phyloP scores from a whole-genome alignment of 2,329 filamentous ascomycete genomes.

The Talaromyces sp. region DNA sequence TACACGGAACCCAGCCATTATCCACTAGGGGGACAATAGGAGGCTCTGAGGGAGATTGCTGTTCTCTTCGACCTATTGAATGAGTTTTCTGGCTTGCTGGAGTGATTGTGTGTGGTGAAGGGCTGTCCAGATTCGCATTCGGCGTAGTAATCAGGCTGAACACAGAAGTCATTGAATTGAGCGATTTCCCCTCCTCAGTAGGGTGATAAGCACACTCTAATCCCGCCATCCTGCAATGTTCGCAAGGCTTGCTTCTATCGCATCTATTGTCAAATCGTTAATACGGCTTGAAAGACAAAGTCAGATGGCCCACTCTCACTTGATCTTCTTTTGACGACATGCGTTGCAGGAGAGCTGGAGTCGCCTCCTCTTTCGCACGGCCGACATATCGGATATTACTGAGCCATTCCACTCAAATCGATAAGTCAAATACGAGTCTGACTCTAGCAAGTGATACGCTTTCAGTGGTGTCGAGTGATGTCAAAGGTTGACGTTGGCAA shows the following conservation, averaged over 20 bases:
- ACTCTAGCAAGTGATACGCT: neutral
- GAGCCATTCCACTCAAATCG: neutral
- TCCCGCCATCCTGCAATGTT: neutral
- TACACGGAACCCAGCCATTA: neutral
- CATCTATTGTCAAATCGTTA: slow-evolving; percentile 1
- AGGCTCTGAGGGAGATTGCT: neutral
- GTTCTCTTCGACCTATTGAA: neutral
- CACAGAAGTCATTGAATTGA: slow-evolving; percentile 1
- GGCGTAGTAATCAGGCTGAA: neutral
- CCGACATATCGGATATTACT: neutral
- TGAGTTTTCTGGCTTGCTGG: neutral
- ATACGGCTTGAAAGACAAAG: slow-evolving; percentile 26
- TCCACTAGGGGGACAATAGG: neutral
- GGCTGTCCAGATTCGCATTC: neutral
- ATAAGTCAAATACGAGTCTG: neutral
- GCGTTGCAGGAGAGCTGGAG: neutral
- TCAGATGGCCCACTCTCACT: slow-evolving; percentile 15
- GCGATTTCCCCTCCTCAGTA: neutral
- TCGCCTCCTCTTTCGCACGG: slow-evolving; percentile 8
- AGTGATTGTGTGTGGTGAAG: neutral
- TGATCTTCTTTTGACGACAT: slow-evolving; percentile 14
- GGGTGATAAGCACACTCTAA: neutral
- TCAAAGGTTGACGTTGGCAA: neutral
- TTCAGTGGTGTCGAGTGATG: neutral
- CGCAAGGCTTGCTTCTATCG: slow-evolving; percentile 2